Conservation (phyloP, 1,284 basidiomycete genomes). For the Ganoderma boninense region DNA sequence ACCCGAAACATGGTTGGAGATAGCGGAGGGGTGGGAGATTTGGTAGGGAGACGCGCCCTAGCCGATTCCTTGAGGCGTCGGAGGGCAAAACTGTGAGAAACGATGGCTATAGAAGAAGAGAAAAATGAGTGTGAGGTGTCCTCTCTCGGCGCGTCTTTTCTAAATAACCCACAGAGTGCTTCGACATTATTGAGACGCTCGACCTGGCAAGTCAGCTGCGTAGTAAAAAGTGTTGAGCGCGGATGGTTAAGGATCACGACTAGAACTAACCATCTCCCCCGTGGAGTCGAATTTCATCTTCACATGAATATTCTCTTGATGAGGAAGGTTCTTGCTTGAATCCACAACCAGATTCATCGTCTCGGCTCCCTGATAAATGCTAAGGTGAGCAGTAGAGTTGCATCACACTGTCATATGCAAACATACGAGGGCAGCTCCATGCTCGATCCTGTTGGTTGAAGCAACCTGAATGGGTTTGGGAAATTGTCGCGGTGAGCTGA, state of each 20-base stretch:
- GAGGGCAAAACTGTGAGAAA: background rate
- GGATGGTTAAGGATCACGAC: background rate
- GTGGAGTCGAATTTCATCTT: constrained; percentile 13
- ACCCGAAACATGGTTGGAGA: background rate
- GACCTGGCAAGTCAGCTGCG: background rate
- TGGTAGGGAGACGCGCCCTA: background rate
- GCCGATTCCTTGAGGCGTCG: background rate
- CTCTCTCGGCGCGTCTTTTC: background rate
- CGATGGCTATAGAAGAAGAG: background rate
- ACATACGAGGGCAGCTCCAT: background rate
- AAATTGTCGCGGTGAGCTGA: background rate
- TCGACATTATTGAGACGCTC: background rate
- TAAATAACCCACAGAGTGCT: background rate
- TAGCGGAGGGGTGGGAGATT: background rate
- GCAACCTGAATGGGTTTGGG: background rate
- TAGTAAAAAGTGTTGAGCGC: background rate
- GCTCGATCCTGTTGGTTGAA: background rate
- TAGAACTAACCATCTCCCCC: background rate
- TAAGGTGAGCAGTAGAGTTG: background rate
- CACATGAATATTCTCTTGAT: constrained; percentile 31
- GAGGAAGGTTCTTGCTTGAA: constrained; percentile 30
- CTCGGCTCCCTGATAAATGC: constrained; percentile 27
- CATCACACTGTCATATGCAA: background rate
- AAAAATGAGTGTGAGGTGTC: background rate
- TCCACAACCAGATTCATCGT: constrained; percentile 44